Percentiles rank a stretch among this genome's conserved stretches.
These are phyloP conservation scores for Apiospora sp. DNA, from an alignment of 2,329 filamentous ascomycete genomes.

Conservation along the genomic window DNA sequence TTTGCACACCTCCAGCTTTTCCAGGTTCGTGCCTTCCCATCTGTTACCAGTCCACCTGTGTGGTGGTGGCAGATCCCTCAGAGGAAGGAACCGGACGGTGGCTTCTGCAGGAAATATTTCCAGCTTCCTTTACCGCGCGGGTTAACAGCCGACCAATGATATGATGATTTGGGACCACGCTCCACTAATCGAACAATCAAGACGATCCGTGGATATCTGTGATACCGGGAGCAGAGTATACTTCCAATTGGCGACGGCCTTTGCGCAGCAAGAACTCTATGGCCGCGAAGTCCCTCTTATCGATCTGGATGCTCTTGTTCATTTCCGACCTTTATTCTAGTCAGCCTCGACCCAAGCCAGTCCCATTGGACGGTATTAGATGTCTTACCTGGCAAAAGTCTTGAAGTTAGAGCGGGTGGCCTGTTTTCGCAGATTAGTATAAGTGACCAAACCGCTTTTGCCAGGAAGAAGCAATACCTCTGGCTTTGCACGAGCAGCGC, in stretches of 20 bases:
- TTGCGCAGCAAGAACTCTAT: constrained; percentile 88
- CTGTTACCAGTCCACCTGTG: not conserved
- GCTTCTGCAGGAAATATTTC: not conserved
- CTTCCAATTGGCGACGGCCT: constrained; percentile 81
- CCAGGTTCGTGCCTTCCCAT: not conserved
- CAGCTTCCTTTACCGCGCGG: not conserved
- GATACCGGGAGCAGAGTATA: constrained; percentile 81
- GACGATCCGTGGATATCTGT: constrained; percentile 69
- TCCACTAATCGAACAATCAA: not conserved
- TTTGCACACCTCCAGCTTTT: not conserved
- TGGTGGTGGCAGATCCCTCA: not conserved
- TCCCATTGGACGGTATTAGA: not conserved
- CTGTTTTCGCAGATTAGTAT: constrained; percentile 47
- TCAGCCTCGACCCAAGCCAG: constrained; percentile 15
- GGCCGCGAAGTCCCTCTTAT: constrained; percentile 85
- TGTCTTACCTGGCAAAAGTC: constrained; percentile 66
- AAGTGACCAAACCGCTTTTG: constrained; percentile 26
- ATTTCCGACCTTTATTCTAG: constrained; percentile 72
- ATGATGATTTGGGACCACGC: not conserved
- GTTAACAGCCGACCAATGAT: not conserved
- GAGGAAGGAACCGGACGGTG: not conserved
- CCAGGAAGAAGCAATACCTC: constrained; percentile 56
- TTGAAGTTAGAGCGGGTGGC: constrained; percentile 67
- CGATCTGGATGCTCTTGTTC: constrained; percentile 69
- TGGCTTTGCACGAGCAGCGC: constrained; percentile 83